Evolutionary conservation across 2,329 filamentous ascomycete genomes (phyloP).

Genomic region (Eutypa lata): DNA sequence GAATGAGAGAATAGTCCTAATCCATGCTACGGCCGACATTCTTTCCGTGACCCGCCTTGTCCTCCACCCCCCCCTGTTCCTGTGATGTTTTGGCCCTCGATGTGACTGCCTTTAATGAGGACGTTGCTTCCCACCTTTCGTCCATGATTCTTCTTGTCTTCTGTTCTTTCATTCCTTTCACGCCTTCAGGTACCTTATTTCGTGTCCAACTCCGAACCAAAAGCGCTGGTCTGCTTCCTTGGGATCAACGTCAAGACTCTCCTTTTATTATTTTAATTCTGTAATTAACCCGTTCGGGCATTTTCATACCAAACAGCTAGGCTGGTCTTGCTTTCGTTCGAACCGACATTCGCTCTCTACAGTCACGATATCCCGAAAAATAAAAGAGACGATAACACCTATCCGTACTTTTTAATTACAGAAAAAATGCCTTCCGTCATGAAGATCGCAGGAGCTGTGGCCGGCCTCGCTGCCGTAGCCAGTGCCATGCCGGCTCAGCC

Average conservation of each 20-base stretch:
- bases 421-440: slow-evolving; percentile 45
- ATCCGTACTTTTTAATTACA: slow-evolving; percentile 21
- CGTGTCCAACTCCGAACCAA: slow-evolving; percentile 29
- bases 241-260: slow-evolving; percentile 34
- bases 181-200: slow-evolving; percentile 12
- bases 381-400: slow-evolving; percentile 19
- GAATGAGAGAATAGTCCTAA: slow-evolving; percentile 17
- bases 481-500: slow-evolving; percentile 45
- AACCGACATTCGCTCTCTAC: slow-evolving; percentile 14
- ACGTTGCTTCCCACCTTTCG: slow-evolving; percentile 22
- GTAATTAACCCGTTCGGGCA: slow-evolving; percentile 27
- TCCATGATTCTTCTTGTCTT: slow-evolving; percentile 23
- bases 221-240: slow-evolving; percentile 52
- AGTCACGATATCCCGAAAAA: slow-evolving; percentile 15
- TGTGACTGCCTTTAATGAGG: slow-evolving; percentile 25
- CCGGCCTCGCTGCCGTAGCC: slow-evolving; percentile 42
- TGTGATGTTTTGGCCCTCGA: slow-evolving; percentile 10
- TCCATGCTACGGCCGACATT: slow-evolving; percentile 24
- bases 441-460: slow-evolving; percentile 39
- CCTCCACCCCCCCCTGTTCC: slow-evolving; percentile 11
- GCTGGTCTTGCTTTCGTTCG: slow-evolving; percentile 35
- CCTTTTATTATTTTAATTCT: slow-evolving; percentile 29
- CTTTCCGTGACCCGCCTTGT: slow-evolving; percentile 27
- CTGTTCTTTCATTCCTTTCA: slow-evolving; percentile 28
- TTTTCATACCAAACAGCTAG: slow-evolving; percentile 34